Percentiles rank a stretch among this genome's conserved stretches.
Conservation (phyloP, 768 basidiomycete species). For the Hortiboletus flavorubellus region DNA sequence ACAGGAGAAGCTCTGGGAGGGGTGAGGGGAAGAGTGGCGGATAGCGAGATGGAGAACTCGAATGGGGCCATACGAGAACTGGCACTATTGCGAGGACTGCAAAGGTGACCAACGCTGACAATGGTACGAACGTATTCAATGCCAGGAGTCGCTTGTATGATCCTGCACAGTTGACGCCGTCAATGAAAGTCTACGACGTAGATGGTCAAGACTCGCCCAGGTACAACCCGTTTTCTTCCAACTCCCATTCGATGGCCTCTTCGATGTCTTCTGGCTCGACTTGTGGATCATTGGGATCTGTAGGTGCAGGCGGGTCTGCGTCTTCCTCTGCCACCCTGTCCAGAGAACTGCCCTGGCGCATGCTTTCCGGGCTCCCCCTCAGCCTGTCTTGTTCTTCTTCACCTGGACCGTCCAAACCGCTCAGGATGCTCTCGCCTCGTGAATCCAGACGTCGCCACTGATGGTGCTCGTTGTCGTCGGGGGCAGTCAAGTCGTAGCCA, state of each 20-base stretch:
- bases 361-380: slow-evolving; percentile 35
- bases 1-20: slow-evolving; percentile 59
- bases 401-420: slow-evolving; percentile 25
- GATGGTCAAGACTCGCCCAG: slow-evolving; percentile 34
- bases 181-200: not conserved
- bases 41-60: slow-evolving; percentile 38
- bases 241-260: slow-evolving; percentile 44
- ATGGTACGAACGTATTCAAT: slow-evolving; percentile 60
- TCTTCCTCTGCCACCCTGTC: slow-evolving; percentile 40
- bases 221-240: slow-evolving; percentile 51
- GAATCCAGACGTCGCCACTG: slow-evolving; percentile 33
- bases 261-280: slow-evolving; percentile 34
- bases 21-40: slow-evolving; percentile 55
- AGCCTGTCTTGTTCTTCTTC: slow-evolving; percentile 26
- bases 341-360: slow-evolving; percentile 27
- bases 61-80: slow-evolving; percentile 42
- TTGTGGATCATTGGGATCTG: slow-evolving; percentile 13
- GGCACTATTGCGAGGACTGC: slow-evolving; percentile 50
- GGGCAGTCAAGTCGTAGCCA: slow-evolving; percentile 22
- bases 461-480: slow-evolving; percentile 22
- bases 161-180: slow-evolving; percentile 38
- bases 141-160: slow-evolving; percentile 55
- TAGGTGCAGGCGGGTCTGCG: slow-evolving; percentile 5
- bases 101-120: slow-evolving; percentile 50
- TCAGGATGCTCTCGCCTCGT: slow-evolving; percentile 32